phyloP scores from a whole-genome alignment of 371 early-diverging fungal genomes.

The Mortierella sp. region DNA sequence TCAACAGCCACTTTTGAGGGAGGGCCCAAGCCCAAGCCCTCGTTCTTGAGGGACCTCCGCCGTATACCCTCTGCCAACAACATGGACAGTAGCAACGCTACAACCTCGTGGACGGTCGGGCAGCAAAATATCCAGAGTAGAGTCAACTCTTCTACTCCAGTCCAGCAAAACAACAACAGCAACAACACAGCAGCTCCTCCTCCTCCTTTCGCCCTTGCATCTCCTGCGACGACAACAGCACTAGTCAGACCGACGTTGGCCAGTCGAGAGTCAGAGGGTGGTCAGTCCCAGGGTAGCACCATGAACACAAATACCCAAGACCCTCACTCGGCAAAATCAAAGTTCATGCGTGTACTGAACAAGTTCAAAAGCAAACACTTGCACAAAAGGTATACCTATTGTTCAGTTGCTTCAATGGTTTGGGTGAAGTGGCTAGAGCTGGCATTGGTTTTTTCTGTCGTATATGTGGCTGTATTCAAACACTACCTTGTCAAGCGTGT shows the following conservation, averaged over 20 bases:
- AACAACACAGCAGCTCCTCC: background rate
- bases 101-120: slow-evolving; percentile 22
- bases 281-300: slow-evolving; percentile 8
- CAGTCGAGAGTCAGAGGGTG: slow-evolving; percentile 6
- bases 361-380: slow-evolving; percentile 49
- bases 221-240: background rate
- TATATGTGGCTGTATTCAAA: background rate
- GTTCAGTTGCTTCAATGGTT: too few species aligned
- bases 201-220: background rate
- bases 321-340: slow-evolving; percentile 20
- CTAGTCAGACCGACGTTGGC: background rate
- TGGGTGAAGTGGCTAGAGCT: background rate
- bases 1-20: background rate
- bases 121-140: slow-evolving; percentile 2
- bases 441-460: slow-evolving; percentile 1
- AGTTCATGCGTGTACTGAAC: slow-evolving; percentile 39
- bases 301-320: background rate
- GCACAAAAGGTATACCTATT: slow-evolving; percentile 31
- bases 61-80: slow-evolving; percentile 6
- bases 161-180: background rate
- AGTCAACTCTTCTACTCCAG: background rate
- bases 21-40: background rate
- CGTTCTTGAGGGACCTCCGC: background rate
- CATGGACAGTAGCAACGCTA: slow-evolving; percentile 18
- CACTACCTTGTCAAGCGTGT: background rate